Evolutionary conservation across 306 rosid genomes (phyloP).

Genomic region (Cucumis melo): DNA sequence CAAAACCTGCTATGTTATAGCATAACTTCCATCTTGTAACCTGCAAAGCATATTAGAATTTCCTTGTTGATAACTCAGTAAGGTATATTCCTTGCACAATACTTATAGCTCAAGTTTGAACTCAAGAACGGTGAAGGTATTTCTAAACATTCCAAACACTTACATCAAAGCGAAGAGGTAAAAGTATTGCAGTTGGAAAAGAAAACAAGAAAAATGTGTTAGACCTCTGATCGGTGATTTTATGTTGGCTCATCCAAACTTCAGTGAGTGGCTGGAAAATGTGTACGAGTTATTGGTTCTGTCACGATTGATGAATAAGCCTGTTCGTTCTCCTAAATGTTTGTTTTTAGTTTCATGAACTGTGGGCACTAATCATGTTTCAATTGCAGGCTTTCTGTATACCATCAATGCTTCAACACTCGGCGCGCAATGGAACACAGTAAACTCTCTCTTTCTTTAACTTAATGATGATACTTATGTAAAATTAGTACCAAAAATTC

Average conservation of each 20-base stretch:
- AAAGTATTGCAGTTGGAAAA: neutral
- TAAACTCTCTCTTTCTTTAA: slow-evolving; percentile 21
- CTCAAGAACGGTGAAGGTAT: neutral
- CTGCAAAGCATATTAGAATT: neutral
- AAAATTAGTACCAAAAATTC: neutral
- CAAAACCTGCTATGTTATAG: neutral
- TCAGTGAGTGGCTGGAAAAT: neutral
- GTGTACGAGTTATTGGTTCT: neutral
- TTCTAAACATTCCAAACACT: neutral
- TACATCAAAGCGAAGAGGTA: neutral
- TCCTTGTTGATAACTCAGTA: neutral
- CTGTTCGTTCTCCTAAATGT: neutral
- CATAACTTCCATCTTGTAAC: neutral
- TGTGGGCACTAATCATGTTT: neutral
- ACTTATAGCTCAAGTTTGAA: neutral
- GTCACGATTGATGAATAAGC: neutral
- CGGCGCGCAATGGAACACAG: slow-evolving; percentile 59
- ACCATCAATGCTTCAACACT: slow-evolving; percentile 84
- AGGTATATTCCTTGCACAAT: neutral
- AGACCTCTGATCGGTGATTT: neutral
- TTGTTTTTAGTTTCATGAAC: neutral
- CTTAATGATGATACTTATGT: neutral
- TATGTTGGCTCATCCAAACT: slow-evolving; percentile 5
- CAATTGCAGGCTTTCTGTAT: slow-evolving; percentile 69
- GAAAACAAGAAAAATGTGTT: neutral